Percentiles rank a stretch among this genome's conserved stretches.
Conservation (phyloP, 139 green algal genomes). For the Coelastrella sp. region DNA sequence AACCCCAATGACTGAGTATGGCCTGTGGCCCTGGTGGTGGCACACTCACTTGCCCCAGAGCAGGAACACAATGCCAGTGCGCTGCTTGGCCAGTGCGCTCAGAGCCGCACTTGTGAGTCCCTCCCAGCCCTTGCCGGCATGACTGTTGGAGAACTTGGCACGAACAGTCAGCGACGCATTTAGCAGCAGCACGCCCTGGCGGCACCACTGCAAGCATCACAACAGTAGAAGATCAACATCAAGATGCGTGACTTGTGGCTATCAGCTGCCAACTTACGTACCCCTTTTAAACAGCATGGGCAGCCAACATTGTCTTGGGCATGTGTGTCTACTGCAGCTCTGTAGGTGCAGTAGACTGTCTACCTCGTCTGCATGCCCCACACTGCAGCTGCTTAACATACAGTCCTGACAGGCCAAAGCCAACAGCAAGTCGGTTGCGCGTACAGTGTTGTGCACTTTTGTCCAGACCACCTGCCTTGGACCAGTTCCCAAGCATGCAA, state of each 20-base stretch:
- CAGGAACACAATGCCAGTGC: constrained; percentile 88
- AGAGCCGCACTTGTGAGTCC: constrained; percentile 91
- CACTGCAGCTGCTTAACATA: no score
- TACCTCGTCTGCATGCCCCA: no score
- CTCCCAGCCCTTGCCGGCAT: constrained; percentile 91
- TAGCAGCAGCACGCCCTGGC: constrained; percentile 91
- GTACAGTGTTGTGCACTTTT: no score
- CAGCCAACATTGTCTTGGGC: no score
- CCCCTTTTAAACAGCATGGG: no score
- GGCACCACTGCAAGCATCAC: constrained; percentile 33
- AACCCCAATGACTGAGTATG: not conserved
- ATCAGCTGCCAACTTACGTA: no score
- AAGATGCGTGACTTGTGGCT: not conserved
- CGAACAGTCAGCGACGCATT: constrained; percentile 96
- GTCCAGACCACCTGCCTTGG: no score
- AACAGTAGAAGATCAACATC: not conserved
- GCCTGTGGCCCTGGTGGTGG: not conserved
- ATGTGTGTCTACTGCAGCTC: no score
- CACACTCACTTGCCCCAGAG: constrained; percentile 86
- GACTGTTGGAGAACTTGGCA: constrained; percentile 82
- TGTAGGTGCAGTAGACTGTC: no score
- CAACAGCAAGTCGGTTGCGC: no score
- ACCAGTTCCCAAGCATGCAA: no score
- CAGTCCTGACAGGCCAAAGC: no score
- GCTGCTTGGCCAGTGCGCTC: constrained; percentile 66